Conservation (phyloP, 2,329 filamentous ascomycete genomes). For the Verticillium dahliae region DNA sequence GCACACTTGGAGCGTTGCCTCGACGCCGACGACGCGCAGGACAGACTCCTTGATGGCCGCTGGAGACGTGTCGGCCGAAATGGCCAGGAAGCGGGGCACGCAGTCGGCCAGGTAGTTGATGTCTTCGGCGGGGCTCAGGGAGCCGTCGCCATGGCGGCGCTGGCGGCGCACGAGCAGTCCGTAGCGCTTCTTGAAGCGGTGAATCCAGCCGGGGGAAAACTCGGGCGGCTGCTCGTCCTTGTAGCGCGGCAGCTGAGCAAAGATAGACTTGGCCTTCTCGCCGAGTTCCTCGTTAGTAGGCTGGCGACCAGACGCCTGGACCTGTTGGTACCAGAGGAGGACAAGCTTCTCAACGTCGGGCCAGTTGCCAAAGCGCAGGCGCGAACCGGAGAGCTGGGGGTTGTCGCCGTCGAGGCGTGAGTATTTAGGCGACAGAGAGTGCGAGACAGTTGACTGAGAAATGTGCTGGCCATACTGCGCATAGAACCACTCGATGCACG, state of each 20-base stretch:
- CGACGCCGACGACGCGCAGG: constrained; percentile 47
- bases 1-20: constrained; percentile 45
- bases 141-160: constrained; percentile 41
- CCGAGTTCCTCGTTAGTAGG: constrained; percentile 57
- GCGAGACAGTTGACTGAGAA: constrained; percentile 57
- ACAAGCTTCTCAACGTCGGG: constrained; percentile 56
- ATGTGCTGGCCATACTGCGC: constrained; percentile 52
- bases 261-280: constrained; percentile 55
- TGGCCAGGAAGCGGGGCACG: constrained; percentile 52
- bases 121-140: constrained; percentile 44
- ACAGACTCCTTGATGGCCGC: constrained; percentile 53
- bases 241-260: constrained; percentile 51
- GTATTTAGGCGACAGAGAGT: constrained; percentile 56
- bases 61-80: constrained; percentile 52
- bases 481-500: constrained; percentile 58
- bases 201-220: constrained; percentile 59
- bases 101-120: constrained; percentile 55
- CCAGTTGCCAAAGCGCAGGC: constrained; percentile 58
- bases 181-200: constrained; percentile 59
- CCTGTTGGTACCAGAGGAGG: constrained; percentile 47
- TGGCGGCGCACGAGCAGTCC: constrained; percentile 51
- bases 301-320: constrained; percentile 44
- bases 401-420: constrained; percentile 53
- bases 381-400: constrained; percentile 55
- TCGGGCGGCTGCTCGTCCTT: constrained; percentile 54